Base-by-base conservation (phyloP, 1,284 basidiomycete genomes). In the Leccinum glutinopallens region DNA sequence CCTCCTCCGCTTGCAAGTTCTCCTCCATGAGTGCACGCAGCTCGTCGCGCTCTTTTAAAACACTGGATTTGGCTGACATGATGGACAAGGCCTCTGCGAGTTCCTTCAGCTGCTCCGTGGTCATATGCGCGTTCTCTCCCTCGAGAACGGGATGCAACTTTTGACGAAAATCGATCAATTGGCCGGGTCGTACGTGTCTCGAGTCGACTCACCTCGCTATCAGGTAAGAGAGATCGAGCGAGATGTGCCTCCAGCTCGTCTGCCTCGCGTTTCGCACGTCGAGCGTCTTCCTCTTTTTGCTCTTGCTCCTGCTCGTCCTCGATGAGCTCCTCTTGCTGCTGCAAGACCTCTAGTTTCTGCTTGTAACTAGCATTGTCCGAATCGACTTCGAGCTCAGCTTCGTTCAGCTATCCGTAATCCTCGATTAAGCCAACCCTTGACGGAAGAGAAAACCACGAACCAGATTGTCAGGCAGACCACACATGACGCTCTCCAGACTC, bases 281-380 rank as follows among this genome's bases (percentile, higher is more conserved):
- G 88, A 46, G 96, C 93, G 72, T 93, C 92, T 73, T 94, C 92
- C 76, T 97, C 96, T 78, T 97, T 96, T 78, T 94, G 87, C 72
- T 99, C 97, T 79, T 99, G 97, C 77, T 98, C 97, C 68, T 96
- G 90, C 79, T 99, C 97, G 76, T 98, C 97, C 77, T 98, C 96
- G 75, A 99, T 99, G 66, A 99, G 92, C 78, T 99, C 97, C 77
- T 99, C 95, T 79, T 99, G 97, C 76, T 99, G 94, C 74, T 97
- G 93, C 76, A 99, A 82, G 8, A 99, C 97, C 71, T 98, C 97
- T 65, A 99, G 87, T 79, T 97, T 96, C 82, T 98, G 94, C 83
- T 98, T 97, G 86, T 98, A 98, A 72, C 90, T 94, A 15, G 96
- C 93, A 62, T 92, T 91, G 60, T 97, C 95, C 63, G 91, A 92